These are phyloP conservation scores for Umbelopsis vinacea DNA, from an alignment of 192 early-diverging fungal genomes.

Conservation along the genomic window DNA sequence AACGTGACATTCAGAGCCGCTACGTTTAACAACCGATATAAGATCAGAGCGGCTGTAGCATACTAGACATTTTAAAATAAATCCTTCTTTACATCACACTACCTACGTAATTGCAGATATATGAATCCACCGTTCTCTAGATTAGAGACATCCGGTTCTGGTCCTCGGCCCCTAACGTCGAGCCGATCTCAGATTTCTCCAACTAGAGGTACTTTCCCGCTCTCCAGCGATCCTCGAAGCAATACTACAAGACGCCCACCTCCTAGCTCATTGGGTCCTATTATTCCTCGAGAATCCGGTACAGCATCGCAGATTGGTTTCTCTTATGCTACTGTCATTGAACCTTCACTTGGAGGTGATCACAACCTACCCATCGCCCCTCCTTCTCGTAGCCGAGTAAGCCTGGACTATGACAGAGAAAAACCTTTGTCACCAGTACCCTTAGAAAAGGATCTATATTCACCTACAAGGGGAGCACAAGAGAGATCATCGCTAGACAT, in stretches of 20 bases:
- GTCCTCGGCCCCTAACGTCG: background rate
- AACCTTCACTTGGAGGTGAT: background rate
- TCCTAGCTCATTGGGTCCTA: background rate
- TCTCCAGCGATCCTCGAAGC: background rate
- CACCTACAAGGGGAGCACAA: background rate
- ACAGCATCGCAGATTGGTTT: conserved; percentile 14
- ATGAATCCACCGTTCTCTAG: conserved; percentile 17
- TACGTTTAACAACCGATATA: conserved; percentile 24
- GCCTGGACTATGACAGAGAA: background rate
- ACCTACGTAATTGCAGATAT: background rate
- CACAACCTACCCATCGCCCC: background rate
- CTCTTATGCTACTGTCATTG: conserved; percentile 16
- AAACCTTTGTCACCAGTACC: background rate
- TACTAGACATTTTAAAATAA: conserved; percentile 20
- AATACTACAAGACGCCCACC: background rate
- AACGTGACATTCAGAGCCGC: conserved; percentile 26
- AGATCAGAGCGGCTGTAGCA: conserved; percentile 15
- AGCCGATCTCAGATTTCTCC: conserved; percentile 13
- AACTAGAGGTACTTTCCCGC: conserved; percentile 7
- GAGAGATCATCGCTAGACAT: conserved; percentile 10
- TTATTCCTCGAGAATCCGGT: background rate
- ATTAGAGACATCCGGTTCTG: background rate
- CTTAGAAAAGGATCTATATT: background rate
- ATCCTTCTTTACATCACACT: background rate
- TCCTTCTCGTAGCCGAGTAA: background rate